phyloP scores from a whole-genome alignment of 768 basidiomycete genomes.

The Leucogyrophana mollusca region DNA sequence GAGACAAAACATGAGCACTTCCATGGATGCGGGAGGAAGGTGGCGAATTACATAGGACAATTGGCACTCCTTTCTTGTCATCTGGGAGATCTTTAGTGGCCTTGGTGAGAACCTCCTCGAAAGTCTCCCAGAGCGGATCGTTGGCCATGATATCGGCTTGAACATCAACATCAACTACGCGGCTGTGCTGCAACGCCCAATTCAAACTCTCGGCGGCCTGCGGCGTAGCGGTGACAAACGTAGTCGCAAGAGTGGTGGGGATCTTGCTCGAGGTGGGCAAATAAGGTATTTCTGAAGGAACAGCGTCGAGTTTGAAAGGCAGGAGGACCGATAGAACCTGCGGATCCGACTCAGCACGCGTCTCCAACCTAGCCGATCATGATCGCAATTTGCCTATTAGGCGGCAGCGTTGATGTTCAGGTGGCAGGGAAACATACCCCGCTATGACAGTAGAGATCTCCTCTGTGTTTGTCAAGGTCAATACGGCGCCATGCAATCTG shows the following conservation, averaged over 20 bases:
- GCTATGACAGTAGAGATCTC: constrained; percentile 44
- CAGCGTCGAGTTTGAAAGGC: constrained; percentile 58
- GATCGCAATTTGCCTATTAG: background rate
- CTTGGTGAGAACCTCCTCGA: constrained; percentile 73
- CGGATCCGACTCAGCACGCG: constrained; percentile 18
- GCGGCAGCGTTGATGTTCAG: background rate
- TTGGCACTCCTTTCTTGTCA: constrained; percentile 43
- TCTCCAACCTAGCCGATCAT: constrained; percentile 14
- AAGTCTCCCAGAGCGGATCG: constrained; percentile 56
- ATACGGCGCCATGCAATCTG: constrained; percentile 61
- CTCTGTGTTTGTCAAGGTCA: constrained; percentile 42
- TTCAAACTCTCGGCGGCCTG: constrained; percentile 52
- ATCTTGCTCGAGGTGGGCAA: constrained; percentile 32
- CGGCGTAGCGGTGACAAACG: constrained; percentile 50
- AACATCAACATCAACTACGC: constrained; percentile 71
- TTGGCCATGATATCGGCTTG: constrained; percentile 45
- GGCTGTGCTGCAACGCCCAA: constrained; percentile 64
- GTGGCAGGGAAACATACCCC: constrained; percentile 34
- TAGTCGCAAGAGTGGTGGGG: constrained; percentile 54
- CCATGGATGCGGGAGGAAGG: background rate
- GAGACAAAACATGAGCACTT: constrained; percentile 4
- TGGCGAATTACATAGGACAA: constrained; percentile 61
- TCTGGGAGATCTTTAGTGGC: constrained; percentile 42
- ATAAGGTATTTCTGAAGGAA: constrained; percentile 38
- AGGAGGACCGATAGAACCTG: constrained; percentile 57